These are phyloP conservation scores for Peronospora farinosa DNA, from an alignment of 352 stramenopile genomes.

Conservation along the genomic window DNA sequence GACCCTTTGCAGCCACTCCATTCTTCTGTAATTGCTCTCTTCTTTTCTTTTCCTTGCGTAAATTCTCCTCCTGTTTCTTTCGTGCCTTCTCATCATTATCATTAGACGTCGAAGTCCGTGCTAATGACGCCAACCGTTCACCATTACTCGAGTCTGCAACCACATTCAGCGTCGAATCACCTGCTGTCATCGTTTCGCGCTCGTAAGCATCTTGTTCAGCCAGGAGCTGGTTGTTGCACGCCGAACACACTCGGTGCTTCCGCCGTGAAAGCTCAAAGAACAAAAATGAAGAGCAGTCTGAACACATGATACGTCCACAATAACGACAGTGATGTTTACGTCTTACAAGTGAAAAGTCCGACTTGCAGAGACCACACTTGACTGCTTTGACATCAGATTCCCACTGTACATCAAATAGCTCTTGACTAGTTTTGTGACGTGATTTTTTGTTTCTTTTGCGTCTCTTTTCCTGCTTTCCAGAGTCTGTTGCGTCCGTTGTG, in stretches of 20 bases:
- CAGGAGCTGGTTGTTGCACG: constrained; percentile 33
- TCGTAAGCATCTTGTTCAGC: constrained; percentile 26
- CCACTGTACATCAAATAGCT: constrained; percentile 63
- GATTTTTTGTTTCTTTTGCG: constrained; percentile 20
- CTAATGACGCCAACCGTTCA: constrained; percentile 3
- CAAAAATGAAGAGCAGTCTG: constrained; percentile 63
- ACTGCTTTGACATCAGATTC: constrained; percentile 39
- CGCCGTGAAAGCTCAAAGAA: constrained; percentile 50
- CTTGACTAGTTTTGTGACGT: constrained; percentile 46
- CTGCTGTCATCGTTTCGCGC: constrained; percentile 7
- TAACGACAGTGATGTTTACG: constrained; percentile 75
- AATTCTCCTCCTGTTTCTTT: constrained; percentile 18
- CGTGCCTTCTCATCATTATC: constrained; percentile 12
- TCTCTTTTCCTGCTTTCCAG: constrained; percentile 10
- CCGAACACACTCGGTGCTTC: constrained; percentile 60
- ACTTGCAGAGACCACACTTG: constrained; percentile 46
- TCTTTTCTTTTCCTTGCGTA: constrained; percentile 14
- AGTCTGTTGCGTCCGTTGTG: constrained; percentile 17
- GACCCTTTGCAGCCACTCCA: neutral
- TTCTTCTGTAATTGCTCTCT: constrained; percentile 14
- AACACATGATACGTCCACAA: constrained; percentile 71
- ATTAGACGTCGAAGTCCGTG: constrained; percentile 6
- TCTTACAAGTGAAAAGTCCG: constrained; percentile 58
- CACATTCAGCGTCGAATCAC: constrained; percentile 3
- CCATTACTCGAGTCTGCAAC: constrained; percentile 17